Evolutionary conservation across 768 basidiomycete genomes (phyloP), one percentile per base, ranked within the genome.

Genomic region (Lactarius indigo): DNA sequence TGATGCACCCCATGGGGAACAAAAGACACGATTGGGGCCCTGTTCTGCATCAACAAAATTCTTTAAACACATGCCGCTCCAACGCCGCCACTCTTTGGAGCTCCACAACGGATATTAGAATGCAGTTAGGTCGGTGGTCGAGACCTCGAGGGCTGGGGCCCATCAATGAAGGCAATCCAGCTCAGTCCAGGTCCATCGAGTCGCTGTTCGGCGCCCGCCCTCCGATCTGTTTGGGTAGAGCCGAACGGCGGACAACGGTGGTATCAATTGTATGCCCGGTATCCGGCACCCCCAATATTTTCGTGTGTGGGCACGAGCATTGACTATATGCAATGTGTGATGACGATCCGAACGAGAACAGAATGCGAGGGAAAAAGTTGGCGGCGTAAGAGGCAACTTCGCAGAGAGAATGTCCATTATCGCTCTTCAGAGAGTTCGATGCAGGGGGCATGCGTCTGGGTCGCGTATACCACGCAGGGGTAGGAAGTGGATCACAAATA

Each of bases 401-500:
- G 23, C 15, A 6, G 37, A 39, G 5, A 15, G 37, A 3, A 33
- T 33, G 31, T 33, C 7, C 31, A 33, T 33, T 39, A 6, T 39
- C 37, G 15, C 42, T 44, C 7, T 44, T 44, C 20, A n/a, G 23
- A 56, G 55, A 56, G 28, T 57, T 52, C 42, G 23, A 28, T 17
- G 52, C 15, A n/a, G 61, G 50, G 18, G 57, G 12, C 30, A 13
- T 6, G 26, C 52, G 61, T 15, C 17, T 54, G 57, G n/a, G 65
- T 54, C 3, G n/a, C 31, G 47, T 31, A 63, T 59, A 47, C 47
- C 56, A 59, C 58, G 44, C 26, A 28, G 39, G 42, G 26, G 61
- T 37, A 39, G 28, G 28, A 50, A 39, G 30, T 42, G 50, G 42
- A 54, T 64, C 54, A 56, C 52, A 58, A 55, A 68, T 57, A 63